Percentiles rank a stretch among this genome's conserved stretches.
Conservation (phyloP, 1,284 basidiomycete species). For the Apiotrichum siamense region DNA sequence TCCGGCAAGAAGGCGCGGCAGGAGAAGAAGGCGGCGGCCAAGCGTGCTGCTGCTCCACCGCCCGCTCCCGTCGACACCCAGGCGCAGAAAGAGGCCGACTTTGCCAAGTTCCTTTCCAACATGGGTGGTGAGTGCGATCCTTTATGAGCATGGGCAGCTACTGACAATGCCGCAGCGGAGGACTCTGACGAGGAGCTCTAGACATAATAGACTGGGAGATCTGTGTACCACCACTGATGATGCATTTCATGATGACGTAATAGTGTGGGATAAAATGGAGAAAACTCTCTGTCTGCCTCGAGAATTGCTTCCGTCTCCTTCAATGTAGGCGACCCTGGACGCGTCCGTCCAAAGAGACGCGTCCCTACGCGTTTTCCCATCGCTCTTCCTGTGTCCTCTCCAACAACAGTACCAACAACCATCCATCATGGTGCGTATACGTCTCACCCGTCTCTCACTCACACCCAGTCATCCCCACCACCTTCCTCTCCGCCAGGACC, state of each 20-base stretch:
- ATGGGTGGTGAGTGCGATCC: slow-evolving; percentile 36
- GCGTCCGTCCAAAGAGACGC: neutral
- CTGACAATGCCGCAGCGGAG: slow-evolving; percentile 1
- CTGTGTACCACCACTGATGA: too few relatives aligned
- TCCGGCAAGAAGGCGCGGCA: slow-evolving; percentile 2
- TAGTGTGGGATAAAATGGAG: neutral
- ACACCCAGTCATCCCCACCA: neutral
- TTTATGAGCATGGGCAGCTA: neutral
- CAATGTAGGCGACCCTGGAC: neutral
- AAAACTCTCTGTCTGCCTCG: neutral
- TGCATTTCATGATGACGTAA: neutral
- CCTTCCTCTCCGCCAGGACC: neutral
- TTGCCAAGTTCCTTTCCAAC: slow-evolving; percentile 43
- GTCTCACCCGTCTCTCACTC: neutral
- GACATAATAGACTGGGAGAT: neutral
- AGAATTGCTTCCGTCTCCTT: neutral
- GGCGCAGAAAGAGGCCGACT: slow-evolving; percentile 41
- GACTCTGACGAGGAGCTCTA: slow-evolving; percentile 9
- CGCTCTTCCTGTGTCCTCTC: neutral
- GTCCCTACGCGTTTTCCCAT: neutral
- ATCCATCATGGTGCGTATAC: neutral
- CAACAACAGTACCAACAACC: neutral
- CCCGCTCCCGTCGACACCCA: slow-evolving; percentile 21
- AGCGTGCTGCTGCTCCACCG: neutral
- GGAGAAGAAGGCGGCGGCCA: slow-evolving; percentile 12